Evolutionary conservation across 2,329 filamentous ascomycete genomes (phyloP), one percentile per base, ranked within the genome.

Genomic region (Ophiostoma ulmi): DNA sequence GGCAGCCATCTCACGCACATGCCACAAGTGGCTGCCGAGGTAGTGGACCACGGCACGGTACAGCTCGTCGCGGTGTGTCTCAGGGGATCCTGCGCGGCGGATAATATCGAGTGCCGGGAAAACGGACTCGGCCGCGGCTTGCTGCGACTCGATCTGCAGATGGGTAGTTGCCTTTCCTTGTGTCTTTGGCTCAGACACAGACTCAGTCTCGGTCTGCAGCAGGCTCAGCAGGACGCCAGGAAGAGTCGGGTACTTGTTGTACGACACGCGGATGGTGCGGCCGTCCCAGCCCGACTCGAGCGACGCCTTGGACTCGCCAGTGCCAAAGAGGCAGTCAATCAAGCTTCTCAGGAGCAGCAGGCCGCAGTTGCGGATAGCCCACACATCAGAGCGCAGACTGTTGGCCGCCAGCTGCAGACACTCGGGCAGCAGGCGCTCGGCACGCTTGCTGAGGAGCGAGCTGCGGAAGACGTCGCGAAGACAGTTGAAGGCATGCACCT

Each of bases 401-500:
- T 86, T 86, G 13, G 92, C 91, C 1, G 94, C 93, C n/a, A 98
- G 84, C 72, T 90, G 86, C 4, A 99, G 83, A 44, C 90, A 90
- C 39, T 87, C 83, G 10, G 91, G 88, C 8, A 97, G 84, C 75
- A 93, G 90, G 0, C 83, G 82, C 75, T 97, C 92, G 0, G 92
- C 91, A 69, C 86, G 85, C 70, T 88, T 87, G 38, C 91, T 84
- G 22, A 98, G 83, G 68, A 88, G 87, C 0, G 93, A 92, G 74
- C 90, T 93, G 71, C 92, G 94, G 79, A 97, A 95, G 1, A 97
- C 90, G 74, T 97, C 93, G 77, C 95, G 95, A 71, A 99, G 82
- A 72, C 92, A 97, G 78, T 99, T 99, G 77, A 97, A 86, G 0
- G 95, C 93, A 78, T 99, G 95, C 0, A 99, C 95, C 79, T 99